A percentile compares a stretch with the other conserved stretches of the same genome.
Conservation (phyloP, 129 eudicot genomes). For the Escallonia rubra region DNA sequence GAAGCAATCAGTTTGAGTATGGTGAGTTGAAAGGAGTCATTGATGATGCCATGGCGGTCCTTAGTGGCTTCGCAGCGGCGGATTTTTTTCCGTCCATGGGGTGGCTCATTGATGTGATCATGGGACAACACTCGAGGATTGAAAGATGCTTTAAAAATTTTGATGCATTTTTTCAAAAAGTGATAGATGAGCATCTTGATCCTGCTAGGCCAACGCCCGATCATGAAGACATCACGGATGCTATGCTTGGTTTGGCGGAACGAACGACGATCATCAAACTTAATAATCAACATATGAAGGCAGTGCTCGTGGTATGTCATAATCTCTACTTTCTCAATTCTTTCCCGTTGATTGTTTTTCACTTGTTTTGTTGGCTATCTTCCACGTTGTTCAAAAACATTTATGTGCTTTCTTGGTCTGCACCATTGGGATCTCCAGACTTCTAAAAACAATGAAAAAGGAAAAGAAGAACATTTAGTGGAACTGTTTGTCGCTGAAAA, state of each 20-base stretch:
- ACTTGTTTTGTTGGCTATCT: background rate
- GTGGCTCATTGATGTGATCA: conserved; percentile 24
- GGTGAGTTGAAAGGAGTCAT: conserved; percentile 11
- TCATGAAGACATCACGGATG: conserved; percentile 17
- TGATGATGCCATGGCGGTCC: conserved; percentile 7
- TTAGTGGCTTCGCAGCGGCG: conserved; percentile 22
- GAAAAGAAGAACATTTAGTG: no score
- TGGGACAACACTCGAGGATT: conserved; percentile 15
- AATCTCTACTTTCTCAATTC: background rate
- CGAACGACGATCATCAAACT: background rate
- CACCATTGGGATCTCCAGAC: no score
- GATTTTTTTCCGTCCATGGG: conserved; percentile 23
- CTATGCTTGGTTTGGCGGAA: conserved; percentile 11
- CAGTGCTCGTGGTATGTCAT: conserved; percentile 17
- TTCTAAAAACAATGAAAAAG: no score
- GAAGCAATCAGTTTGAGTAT: conserved; percentile 15
- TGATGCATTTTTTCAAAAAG: conserved; percentile 19
- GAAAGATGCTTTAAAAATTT: conserved; percentile 20
- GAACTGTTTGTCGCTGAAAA: no score
- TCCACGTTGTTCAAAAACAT: background rate
- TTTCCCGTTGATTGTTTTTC: background rate
- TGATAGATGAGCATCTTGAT: conserved; percentile 19
- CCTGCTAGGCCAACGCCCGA: conserved; percentile 1
- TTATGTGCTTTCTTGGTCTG: no score
- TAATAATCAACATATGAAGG: conserved; percentile 22